Conservation (phyloP, 2,329 filamentous ascomycete species). For the Xylariaceae sp. region DNA sequence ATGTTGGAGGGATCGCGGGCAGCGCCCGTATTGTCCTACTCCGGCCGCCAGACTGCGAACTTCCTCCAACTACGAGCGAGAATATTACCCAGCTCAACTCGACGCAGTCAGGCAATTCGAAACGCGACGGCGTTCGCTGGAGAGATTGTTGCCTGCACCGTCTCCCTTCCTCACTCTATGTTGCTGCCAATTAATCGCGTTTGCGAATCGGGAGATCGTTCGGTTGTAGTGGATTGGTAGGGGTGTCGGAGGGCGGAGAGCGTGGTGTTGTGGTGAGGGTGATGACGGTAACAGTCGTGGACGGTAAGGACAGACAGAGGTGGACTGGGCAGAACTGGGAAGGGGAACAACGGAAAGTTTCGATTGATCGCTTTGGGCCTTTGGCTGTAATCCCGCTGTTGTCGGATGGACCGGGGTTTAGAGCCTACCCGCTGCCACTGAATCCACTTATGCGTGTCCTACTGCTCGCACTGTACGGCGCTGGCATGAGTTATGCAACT, state of each 20-base stretch:
- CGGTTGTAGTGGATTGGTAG: not conserved
- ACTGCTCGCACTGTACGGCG: no score
- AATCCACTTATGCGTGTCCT: no score
- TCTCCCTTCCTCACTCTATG: no score
- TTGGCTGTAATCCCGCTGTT: not conserved
- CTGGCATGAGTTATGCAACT: no score
- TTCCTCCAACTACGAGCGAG: constrained; percentile 2
- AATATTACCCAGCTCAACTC: not conserved
- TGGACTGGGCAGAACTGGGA: constrained; percentile 3
- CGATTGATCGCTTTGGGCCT: constrained; percentile 3
- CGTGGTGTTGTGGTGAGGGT: not conserved
- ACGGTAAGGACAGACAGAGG: constrained; percentile 1
- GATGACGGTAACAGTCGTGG: not conserved
- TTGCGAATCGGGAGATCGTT: not conserved
- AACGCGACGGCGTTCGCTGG: not conserved
- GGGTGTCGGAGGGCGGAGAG: not conserved
- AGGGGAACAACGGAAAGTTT: constrained; percentile 18
- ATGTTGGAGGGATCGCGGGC: constrained; percentile 35
- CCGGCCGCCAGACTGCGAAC: constrained; percentile 35
- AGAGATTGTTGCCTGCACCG: no score
- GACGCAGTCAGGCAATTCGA: not conserved
- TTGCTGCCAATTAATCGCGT: not conserved
- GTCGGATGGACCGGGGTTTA: constrained; percentile 17
- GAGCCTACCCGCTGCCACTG: no score
- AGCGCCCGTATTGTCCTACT: constrained; percentile 38